Evolutionary conservation across 176 grass and related monocot species (phyloP), one percentile per base, ranked within the genome.

Genomic region (Canna indica): DNA sequence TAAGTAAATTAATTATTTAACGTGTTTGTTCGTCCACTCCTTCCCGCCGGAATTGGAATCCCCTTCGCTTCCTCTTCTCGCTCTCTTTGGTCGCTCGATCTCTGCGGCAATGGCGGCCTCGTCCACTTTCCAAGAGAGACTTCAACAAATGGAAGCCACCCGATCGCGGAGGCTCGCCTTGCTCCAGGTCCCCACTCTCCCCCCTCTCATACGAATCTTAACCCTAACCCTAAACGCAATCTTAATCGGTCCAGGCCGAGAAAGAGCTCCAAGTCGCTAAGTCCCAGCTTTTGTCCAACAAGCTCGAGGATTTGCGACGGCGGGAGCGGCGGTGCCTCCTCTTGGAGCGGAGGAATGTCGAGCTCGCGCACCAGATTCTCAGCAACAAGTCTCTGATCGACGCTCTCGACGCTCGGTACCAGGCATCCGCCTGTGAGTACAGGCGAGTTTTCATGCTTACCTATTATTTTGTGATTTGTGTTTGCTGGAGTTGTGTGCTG

Each of bases 91-190:
- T 3, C 31, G 31, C 31, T 35, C 18, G 47, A 45, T 20, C 14
- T 14, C 28, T 61, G 9, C 73, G 32, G 27, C 31, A 64, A 91
- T 91, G 93, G 85, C 87, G 74, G 79, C 83, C 20, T 83, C 86
- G 14, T 79, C 81, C 57, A 78, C 82, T 35, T 96, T 97, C 81
- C 85, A 97, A 66, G 79, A 87, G 67, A 74, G 88, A 47, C 79
- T 97, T 77, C 84, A 76, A 67, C 81, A 90, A 76, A 91, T 97
- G 86, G 93, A 90, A 75, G 81, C 85, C 27, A 38, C 83, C 57
- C 85, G 88, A 76, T 82, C 65, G 77, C 93, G 85, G 53, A 79
- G 88, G 42, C 75, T 97, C 25, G 67, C 84, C 52, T 79, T 87
- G 10, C 93, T 97, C 68, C 79, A 85, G 69, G 88, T 86, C 61